Evolutionary conservation across 768 basidiomycete species (phyloP), one percentile per base, ranked within the genome.

Genomic region (Tulasnella sp.): DNA sequence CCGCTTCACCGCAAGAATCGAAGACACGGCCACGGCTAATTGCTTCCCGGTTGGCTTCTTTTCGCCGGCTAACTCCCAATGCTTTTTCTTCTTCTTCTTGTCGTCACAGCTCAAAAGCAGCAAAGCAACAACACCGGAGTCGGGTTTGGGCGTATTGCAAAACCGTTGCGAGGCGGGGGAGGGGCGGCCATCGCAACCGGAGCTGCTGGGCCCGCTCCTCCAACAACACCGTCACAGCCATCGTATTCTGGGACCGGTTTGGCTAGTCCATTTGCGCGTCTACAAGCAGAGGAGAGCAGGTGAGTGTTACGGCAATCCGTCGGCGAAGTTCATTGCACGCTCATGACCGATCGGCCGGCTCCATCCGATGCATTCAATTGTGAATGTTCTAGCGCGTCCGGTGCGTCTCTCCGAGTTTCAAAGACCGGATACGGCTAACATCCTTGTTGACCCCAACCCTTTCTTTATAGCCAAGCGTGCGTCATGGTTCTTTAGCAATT

Each of bases 101-200:
- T n/a, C n/a, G n/a, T n/a, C 68, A 64, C 68, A 84, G 90, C 90
- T 12, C 85, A 88, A 81, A 88, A 88, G 72, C 60, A 49, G 60
- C 62, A 53, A 38, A 44, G 11, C 7, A 63, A 46, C 44, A 42
- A 80, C 17, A 81, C 84, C 44, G 34, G 34, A 15, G 77, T 94
- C 66, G 85, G 77, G 70, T 92, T 93, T 73, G 92, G 93, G 44
- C 82, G 94, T 42, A 97, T 99, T 63, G 94, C 94, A 31, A 98
- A 98, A 73, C 96, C 96, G 25, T 74, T 99, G 58, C 80, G 94
- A 64, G 96, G 94, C 12, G 92, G 91, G 21, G 93, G 94, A 44
- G 92, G 92, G 8, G 63, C 59, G 12, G 72, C 68, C 4, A 69
- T 69, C 31, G 75, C 74, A 50, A 71, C 72, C 49, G 66, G 73